A percentile compares a stretch with the other conserved stretches of the same genome.
phyloP scores from a whole-genome alignment of 2,329 filamentous ascomycete genomes.

The Fusarium pseudonygamai region DNA sequence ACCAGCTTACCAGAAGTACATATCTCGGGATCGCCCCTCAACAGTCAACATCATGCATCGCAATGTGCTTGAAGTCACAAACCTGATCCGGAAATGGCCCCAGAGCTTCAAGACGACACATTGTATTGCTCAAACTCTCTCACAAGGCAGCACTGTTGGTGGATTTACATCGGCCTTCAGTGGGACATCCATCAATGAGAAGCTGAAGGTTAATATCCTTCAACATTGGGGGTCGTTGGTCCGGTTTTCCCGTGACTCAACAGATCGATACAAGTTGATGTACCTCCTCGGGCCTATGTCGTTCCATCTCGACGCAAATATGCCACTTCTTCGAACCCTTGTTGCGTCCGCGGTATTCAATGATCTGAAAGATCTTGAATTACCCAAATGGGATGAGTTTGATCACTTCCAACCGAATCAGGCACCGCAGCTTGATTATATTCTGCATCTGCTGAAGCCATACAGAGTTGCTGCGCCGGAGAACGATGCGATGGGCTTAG shows the following conservation, averaged over 20 bases:
- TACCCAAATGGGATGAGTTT: constrained; percentile 36
- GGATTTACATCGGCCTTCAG: constrained; percentile 29
- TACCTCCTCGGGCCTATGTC: constrained; percentile 37
- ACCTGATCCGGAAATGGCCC: constrained; percentile 28
- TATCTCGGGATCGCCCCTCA: constrained; percentile 36
- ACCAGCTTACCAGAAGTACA: constrained; percentile 16
- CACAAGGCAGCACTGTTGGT: constrained; percentile 21
- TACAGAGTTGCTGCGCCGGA: constrained; percentile 20
- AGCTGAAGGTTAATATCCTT: constrained; percentile 28
- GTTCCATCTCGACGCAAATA: constrained; percentile 31
- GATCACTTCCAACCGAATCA: constrained; percentile 36
- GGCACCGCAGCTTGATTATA: constrained; percentile 25
- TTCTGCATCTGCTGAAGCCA: constrained; percentile 34
- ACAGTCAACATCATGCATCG: constrained; percentile 27
- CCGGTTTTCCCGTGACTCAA: background rate
- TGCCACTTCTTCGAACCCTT: constrained; percentile 34
- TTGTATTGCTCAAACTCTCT: constrained; percentile 27
- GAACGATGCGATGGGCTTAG: constrained; percentile 11
- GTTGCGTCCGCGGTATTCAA: constrained; percentile 35
- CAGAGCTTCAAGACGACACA: constrained; percentile 30
- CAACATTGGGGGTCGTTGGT: constrained; percentile 37
- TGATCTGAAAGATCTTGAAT: constrained; percentile 24
- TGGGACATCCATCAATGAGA: constrained; percentile 31
- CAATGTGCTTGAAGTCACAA: constrained; percentile 37
- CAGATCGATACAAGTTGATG: constrained; percentile 34